Base-by-base conservation (phyloP, 139 green algal genomes). In the Gonium pectorale region DNA sequence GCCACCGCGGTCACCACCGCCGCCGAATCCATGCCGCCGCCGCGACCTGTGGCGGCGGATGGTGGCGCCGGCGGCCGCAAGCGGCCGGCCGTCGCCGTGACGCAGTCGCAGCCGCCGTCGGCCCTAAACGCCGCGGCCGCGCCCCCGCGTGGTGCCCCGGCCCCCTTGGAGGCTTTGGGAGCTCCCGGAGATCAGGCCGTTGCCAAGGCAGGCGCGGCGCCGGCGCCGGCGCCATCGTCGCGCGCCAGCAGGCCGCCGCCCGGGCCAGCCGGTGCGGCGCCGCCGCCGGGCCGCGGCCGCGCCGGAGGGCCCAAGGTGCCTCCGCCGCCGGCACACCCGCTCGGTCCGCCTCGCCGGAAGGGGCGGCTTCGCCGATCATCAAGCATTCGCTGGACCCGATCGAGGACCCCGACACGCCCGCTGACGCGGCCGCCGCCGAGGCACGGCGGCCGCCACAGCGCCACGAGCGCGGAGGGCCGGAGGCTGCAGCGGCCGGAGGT, bases 301-400 rank as follows among this genome's bases (percentile, higher is more conserved):
- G 54, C 49, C 63, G 54, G 24, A 21, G 26, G 35, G 26, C 1
- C 8, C 5, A 17, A 5, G 38, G 54, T 2, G 40, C 37, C 56
- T 29, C 29, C 59, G 40, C 15, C 15, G 5, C 74, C 38, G 27
- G 4, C 38, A 40, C 56, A 35, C 51, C 56, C 41, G 26, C 64
- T 70, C 19, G 64, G 64, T 0, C 22, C 31, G 19, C 15, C 60
- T 6, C n/a, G 59, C 9, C 43, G 5, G 17, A 11, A 9, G 17
- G 74, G 38, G 49, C n/a, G 15, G 73, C 54, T 3, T 71, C 75
- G 2, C 43, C 77, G 11, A 13, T 26, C 43, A 40, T 64, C 22
- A 73, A 64, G 62, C 31, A 6, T 21, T 83, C 77, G 31, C 41
- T 83, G 43, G 77, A 83, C 43, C 77, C 77, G 0, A 83, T 83